Conservation (phyloP, 352 stramenopile species). For the Phytophthora megakarya region DNA sequence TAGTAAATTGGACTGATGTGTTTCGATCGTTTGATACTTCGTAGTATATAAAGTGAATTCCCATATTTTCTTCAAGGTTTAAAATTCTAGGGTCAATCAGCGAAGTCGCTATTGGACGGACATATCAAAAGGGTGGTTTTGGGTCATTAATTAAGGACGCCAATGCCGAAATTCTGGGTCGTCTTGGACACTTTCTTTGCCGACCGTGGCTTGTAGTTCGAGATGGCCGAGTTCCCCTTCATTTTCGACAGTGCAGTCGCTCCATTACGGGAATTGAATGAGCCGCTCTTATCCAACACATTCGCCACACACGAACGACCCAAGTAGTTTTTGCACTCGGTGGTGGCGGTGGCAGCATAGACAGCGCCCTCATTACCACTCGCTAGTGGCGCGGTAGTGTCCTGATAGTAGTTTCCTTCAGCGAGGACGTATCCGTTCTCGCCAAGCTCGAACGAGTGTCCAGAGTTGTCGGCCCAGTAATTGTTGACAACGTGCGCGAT, state of each 20-base stretch:
- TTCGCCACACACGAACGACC: constrained; percentile 32
- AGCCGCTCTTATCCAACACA: constrained; percentile 29
- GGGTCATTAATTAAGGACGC: constrained; percentile 11
- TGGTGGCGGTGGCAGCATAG: constrained; percentile 11
- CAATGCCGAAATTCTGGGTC: constrained; percentile 21
- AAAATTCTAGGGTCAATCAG: no score
- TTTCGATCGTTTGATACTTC: no score
- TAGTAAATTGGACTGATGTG: no score
- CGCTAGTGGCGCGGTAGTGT: constrained; percentile 20
- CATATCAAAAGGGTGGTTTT: no score
- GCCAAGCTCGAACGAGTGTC: constrained; percentile 38
- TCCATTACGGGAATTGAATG: constrained; percentile 18
- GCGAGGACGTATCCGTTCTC: constrained; percentile 35
- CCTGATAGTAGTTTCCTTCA: constrained; percentile 52
- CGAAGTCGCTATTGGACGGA: no score
- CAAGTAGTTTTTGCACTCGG: constrained; percentile 27
- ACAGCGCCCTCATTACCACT: constrained; percentile 12
- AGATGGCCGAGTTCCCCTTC: constrained; percentile 2
- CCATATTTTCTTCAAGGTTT: no score
- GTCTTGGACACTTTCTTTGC: constrained; percentile 17
- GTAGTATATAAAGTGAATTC: no score
- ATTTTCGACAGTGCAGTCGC: constrained; percentile 12
- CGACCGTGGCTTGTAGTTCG: constrained; percentile 1
- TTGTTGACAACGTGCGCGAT: constrained; percentile 36
- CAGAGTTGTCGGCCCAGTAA: constrained; percentile 49